These are phyloP conservation scores for Cucurbita maxima DNA, from an alignment of 306 rosid species.

Conservation along the genomic window DNA sequence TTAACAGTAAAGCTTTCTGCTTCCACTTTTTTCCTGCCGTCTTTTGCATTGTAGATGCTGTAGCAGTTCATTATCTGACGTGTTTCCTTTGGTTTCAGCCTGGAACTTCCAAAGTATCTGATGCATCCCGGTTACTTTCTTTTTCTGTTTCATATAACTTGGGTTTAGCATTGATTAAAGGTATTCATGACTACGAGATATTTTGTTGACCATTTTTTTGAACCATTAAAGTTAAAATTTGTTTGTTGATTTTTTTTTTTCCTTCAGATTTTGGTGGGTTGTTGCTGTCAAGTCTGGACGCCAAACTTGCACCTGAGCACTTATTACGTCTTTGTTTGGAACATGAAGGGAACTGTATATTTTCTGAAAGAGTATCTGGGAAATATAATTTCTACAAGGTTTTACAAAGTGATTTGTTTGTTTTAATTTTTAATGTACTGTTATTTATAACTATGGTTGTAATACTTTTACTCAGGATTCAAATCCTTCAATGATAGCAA, in stretches of 20 bases:
- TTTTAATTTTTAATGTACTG: background rate
- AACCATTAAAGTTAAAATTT: background rate
- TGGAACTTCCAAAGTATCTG: slow-evolving; percentile 34
- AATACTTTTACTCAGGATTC: slow-evolving; percentile 41
- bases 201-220: background rate
- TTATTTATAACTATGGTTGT: slow-evolving; percentile 6
- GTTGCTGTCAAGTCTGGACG: slow-evolving; percentile 44
- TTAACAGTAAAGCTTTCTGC: background rate
- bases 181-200: slow-evolving; percentile 14
- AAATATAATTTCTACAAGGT: slow-evolving; percentile 85
- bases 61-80: background rate
- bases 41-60: background rate
- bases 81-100: slow-evolving; percentile 29
- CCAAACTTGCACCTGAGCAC: slow-evolving; percentile 65
- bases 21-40: background rate
- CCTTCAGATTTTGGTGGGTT: slow-evolving; percentile 36
- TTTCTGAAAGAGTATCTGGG: slow-evolving; percentile 22
- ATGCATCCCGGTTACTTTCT: slow-evolving; percentile 41
- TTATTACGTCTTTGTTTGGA: slow-evolving; percentile 59
- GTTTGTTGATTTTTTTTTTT: background rate
- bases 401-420: background rate
- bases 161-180: slow-evolving; percentile 49
- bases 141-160: slow-evolving; percentile 50
- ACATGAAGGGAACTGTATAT: slow-evolving; percentile 29
- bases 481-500: slow-evolving; percentile 56